A percentile compares a stretch with the other conserved stretches of the same genome.
These are phyloP conservation scores for Avena sativa DNA, from an alignment of 176 grass and related monocot species.

Conservation along the genomic window DNA sequence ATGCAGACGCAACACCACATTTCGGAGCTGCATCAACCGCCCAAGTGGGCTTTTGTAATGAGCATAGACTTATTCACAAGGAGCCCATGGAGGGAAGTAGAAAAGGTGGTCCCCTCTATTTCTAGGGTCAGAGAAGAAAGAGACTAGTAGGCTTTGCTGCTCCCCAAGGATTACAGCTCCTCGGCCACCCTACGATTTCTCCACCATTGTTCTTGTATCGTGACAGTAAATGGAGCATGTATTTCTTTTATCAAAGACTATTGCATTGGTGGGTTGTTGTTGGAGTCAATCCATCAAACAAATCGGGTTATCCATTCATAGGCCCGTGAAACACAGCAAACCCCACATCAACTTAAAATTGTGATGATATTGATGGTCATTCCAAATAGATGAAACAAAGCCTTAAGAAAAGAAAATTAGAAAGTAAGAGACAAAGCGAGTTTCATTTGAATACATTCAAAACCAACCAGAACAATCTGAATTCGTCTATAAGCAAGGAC, in stretches of 20 bases:
- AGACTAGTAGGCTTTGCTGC: not conserved
- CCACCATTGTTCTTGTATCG: not conserved
- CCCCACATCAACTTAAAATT: not conserved
- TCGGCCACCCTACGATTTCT: not conserved
- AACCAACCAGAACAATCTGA: not conserved
- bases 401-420: not conserved
- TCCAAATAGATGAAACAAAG: constrained; percentile 25
- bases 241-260: not conserved
- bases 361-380: not conserved
- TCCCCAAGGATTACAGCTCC: not conserved
- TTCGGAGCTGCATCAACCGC: not conserved
- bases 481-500: not conserved
- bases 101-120: not conserved
- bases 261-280: not conserved
- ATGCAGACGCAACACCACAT: not conserved
- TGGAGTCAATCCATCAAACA: not conserved
- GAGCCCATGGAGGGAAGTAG: not conserved
- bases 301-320: not conserved
- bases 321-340: not conserved
- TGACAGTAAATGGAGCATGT: not conserved
- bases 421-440: not conserved
- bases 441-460: constrained; percentile 10
- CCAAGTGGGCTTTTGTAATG: not conserved
- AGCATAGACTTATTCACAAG: not conserved
- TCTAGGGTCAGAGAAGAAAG: not conserved